These are phyloP conservation scores for Pythium periplocum DNA, from an alignment of 352 stramenopile genomes.

Conservation along the genomic window DNA sequence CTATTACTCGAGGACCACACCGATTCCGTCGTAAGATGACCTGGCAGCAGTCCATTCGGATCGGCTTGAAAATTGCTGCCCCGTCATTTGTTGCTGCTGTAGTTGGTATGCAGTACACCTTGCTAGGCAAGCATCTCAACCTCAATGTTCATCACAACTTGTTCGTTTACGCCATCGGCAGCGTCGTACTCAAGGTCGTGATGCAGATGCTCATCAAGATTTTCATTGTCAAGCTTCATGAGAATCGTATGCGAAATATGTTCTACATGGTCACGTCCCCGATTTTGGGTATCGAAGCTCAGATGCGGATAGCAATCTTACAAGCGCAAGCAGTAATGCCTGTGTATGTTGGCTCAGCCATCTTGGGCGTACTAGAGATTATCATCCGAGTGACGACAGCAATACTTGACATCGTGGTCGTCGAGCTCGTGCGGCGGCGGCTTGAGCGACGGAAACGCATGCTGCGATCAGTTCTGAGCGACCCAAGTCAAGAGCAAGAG, in stretches of 20 bases:
- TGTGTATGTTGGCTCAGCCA: neutral
- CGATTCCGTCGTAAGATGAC: too few species aligned
- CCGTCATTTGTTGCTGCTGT: neutral
- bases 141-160: neutral
- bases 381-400: neutral
- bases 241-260: neutral
- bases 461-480: neutral
- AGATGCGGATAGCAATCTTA: slow-evolving; percentile 10
- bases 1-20: too few species aligned
- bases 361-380: slow-evolving; percentile 8
- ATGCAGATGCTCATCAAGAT: slow-evolving; percentile 1
- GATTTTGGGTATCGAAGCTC: slow-evolving; percentile 10
- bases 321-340: neutral
- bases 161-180: neutral
- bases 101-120: slow-evolving; percentile 7
- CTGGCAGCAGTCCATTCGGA: too few species aligned
- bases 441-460: neutral
- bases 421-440: neutral
- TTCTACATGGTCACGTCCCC: slow-evolving; percentile 9
- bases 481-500: neutral
- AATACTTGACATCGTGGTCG: slow-evolving; percentile 1
- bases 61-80: too few species aligned
- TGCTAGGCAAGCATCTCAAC: neutral
- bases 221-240: neutral
- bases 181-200: slow-evolving; percentile 4